Evolutionary conservation across 106 monocot genomes (phyloP), one percentile per base, ranked within the genome.

Genomic region (Apostasia shenzhenica): DNA sequence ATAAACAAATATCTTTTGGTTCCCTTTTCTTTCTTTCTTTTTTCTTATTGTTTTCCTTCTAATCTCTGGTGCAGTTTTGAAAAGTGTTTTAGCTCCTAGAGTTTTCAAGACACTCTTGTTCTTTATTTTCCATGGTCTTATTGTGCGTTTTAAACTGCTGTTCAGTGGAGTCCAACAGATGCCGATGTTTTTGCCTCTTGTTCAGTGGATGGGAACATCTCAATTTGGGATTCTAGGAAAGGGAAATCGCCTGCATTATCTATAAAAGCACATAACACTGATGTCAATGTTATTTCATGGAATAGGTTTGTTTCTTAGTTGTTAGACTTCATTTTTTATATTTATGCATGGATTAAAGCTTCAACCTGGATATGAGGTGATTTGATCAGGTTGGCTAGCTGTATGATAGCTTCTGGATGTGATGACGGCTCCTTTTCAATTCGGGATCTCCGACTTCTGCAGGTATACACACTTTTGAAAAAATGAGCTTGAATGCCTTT

Each of bases 261-360:
- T 70, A 40, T 97, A 4, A 89, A 92, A 65, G 92, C 97, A 55
- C 92, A 97, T 76, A 62, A 81, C 40, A 42, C 87, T 66, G 97
- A 97, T 74, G 87, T 92, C 57, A 97, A 97, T 85, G 92, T 97
- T 60, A 97, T 97, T 12, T 92, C 97, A 77, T 97, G 97, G 97
- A 97, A 97, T 64, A 71, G 87, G 97, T 89, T 71, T 42, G 66
- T 46, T 2, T 47, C 45, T 49, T 41, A 45, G 67, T 53, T 74
- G 48, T 37, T 41, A 40, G 40, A 2, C 3, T 70, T 13, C 56
- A 40, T 74, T 11, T 44, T 40, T 68, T 40, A 42, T 46, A 12
- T 63, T 59, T 45, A 41, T 57, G 4, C 79, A 54, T 7, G n/a
- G 4, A 26, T 64, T 46, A 7, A 44, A 56, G 10, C 14, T 39